Evolutionary conservation across 129 eudicot species (phyloP), one percentile per base, ranked within the genome.

Genomic region (Gnaphalium uliginosum): DNA sequence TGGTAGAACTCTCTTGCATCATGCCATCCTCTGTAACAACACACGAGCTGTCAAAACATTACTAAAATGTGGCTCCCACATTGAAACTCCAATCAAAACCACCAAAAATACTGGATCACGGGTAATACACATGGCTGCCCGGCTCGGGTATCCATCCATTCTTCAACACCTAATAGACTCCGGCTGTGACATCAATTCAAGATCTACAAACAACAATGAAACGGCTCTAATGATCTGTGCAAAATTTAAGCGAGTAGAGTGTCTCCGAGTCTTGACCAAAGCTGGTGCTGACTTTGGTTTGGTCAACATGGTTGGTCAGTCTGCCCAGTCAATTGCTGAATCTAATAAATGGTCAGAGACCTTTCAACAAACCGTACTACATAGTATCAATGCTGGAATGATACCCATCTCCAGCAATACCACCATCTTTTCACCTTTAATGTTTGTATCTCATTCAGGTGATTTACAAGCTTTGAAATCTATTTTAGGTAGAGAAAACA

Each of bases 1-100:
- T 29, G 69, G 69, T 64, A 64, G 69, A 64, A 64, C 69, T 13
- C 69, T 64, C 69, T 32, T 64, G 6, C 69, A 64, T 64, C 69
- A 64, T 9, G 46, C 43, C 11, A 15, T 30, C 69, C 69, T 64
- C 1, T 64, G 69, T 29, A 32, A 32, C 69, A 64, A 64, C 43
- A 30, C 39, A 18, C 39, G 5, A 17, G 69, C 69, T 64, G 69
- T 64, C 69, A 64, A 64, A 64, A 64, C 15, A 6, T 46, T 64
- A 29, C 15, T 64, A 15, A 64, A 64, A 64, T 26, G 4, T 1
- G 46, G 69, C 25, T 64, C 69, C 23, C 41, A 64, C 46, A 64
- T 64, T 64, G 69, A 26, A 64, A 29, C 41, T 64, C 69, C 69
- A 30, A 64, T 64, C 37, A 30, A 64, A 26, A 64, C 24, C 23